Base-by-base conservation (phyloP, 2,329 filamentous ascomycete species). In the Ceratocystis ficicola region DNA sequence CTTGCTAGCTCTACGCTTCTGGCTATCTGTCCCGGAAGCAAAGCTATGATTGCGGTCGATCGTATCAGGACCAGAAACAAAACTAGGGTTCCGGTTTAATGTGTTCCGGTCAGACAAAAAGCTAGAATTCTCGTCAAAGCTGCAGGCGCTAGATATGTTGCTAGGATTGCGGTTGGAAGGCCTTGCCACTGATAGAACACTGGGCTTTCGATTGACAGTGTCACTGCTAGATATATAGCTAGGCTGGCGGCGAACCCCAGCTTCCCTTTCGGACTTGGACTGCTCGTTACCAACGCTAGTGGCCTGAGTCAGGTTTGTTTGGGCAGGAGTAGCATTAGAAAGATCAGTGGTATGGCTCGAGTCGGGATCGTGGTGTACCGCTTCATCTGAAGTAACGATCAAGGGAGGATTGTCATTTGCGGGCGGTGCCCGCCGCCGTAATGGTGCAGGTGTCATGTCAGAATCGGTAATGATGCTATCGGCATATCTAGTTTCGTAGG, bases 401-500 rank as follows among this genome's bases (percentile, higher is more conserved):
- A 83, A 84, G 46, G 85, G 72, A 68, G 82, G 80, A 68, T 84
- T 78, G 5, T 82, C 82, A 17, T 76, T 81, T 2, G 82, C 84
- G 1, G 82, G 83, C 1, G 82, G 80, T 50, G 73, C 73, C 2
- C 74, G 69, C 44, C 77, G 73, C 71, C 44, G 72, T 69, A 72
- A 76, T 72, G 50, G 69, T 70, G 66, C 66, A 5, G 71, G 70
- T 4, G 71, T 68, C 48, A 68, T 60, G 44, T 68, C 67, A n/a
- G 67, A 68, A 32, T 68, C 66, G 5, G 66, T 60, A n/a, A 67
- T 67, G 36, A 50, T 65, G 55, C 57, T 62, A 5, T 67, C 50
- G 36, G 46, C 57, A 55, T 65, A 67, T 48, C 30, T 48, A 36
- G 25, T 22, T 8, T 52, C 17, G 57, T 65, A 64, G 5, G 44